These are phyloP conservation scores for Golovinomyces cichoracearum DNA, from an alignment of 2,329 filamentous ascomycete genomes.

Conservation along the genomic window DNA sequence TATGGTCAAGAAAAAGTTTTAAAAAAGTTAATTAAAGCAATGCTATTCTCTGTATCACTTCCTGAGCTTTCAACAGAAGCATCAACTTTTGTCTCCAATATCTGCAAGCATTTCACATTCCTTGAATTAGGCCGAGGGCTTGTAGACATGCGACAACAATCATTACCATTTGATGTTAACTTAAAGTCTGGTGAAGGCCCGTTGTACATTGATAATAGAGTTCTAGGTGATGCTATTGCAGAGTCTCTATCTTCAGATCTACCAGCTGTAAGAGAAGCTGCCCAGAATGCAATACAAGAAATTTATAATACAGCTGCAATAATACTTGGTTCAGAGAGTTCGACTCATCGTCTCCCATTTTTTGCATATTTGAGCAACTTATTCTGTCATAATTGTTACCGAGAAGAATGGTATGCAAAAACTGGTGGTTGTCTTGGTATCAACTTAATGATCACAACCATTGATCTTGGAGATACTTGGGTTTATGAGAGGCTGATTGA, in stretches of 20 bases:
- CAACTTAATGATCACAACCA: slow-evolving; percentile 56
- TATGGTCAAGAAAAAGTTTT: slow-evolving; percentile 56
- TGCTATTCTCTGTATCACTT: slow-evolving; percentile 63
- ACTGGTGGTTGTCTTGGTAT: slow-evolving; percentile 80
- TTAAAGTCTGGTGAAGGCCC: slow-evolving; percentile 62
- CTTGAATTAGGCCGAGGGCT: slow-evolving; percentile 73
- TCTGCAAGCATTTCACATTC: slow-evolving; percentile 74
- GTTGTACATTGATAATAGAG: slow-evolving; percentile 59
- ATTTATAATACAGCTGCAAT: slow-evolving; percentile 51
- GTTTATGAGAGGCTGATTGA: slow-evolving; percentile 60
- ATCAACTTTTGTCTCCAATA: slow-evolving; percentile 45
- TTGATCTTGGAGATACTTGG: slow-evolving; percentile 68
- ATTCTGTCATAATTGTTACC: slow-evolving; percentile 86
- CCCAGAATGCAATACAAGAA: slow-evolving; percentile 49
- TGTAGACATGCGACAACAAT: slow-evolving; percentile 49
- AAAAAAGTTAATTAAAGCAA: slow-evolving; percentile 68
- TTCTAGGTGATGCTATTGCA: slow-evolving; percentile 70
- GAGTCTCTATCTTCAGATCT: slow-evolving; percentile 76
- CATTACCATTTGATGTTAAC: slow-evolving; percentile 48
- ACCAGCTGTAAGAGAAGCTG: slow-evolving; percentile 52
- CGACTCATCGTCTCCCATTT: slow-evolving; percentile 53
- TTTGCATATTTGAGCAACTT: slow-evolving; percentile 60
- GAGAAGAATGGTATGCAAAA: slow-evolving; percentile 98
- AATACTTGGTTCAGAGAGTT: slow-evolving; percentile 50
- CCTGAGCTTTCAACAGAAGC: slow-evolving; percentile 57